phyloP scores from a whole-genome alignment of 257 asterid genomes.

The Scutellaria minor region DNA sequence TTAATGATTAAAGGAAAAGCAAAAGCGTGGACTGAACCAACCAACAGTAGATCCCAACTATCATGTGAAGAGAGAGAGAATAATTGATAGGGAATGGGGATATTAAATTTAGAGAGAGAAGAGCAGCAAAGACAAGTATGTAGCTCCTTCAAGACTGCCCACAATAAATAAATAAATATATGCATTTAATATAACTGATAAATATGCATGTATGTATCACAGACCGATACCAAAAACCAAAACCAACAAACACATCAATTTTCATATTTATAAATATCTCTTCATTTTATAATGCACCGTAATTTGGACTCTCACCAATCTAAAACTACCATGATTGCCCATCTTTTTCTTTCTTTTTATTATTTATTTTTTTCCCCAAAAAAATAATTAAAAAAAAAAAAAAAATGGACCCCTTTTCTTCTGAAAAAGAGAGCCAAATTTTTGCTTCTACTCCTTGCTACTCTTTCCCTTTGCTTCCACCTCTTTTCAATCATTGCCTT shows the following conservation, averaged over 20 bases:
- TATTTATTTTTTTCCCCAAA: conserved; percentile 5
- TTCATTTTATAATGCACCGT: conserved; percentile 33
- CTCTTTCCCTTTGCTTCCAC: conserved; percentile 12
- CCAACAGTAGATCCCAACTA: conserved; percentile 31
- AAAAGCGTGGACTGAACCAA: background rate
- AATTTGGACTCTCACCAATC: conserved; percentile 35
- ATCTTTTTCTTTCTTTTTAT: background rate
- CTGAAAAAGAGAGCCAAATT: conserved; percentile 7
- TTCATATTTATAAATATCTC: background rate
- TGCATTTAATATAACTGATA: conserved; percentile 37
- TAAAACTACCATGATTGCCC: conserved; percentile 29
- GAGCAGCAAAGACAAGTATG: conserved; percentile 37
- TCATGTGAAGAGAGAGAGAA: conserved; percentile 36
- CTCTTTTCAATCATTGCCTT: conserved; percentile 9
- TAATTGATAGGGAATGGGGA: background rate
- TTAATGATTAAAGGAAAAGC: conserved; percentile 27
- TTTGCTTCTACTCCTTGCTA: conserved; percentile 42
- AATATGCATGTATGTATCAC: conserved; percentile 33
- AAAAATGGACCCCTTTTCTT: conserved; percentile 32
- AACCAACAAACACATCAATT: conserved; percentile 38
- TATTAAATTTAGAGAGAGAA: no score
- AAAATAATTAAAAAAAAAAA: no score
- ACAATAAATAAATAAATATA: conserved; percentile 36
- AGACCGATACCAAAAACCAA: conserved; percentile 24
- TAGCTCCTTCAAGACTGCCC: conserved; percentile 46